phyloP scores from a whole-genome alignment of 768 basidiomycete genomes.

The Dentipellis fragilis region DNA sequence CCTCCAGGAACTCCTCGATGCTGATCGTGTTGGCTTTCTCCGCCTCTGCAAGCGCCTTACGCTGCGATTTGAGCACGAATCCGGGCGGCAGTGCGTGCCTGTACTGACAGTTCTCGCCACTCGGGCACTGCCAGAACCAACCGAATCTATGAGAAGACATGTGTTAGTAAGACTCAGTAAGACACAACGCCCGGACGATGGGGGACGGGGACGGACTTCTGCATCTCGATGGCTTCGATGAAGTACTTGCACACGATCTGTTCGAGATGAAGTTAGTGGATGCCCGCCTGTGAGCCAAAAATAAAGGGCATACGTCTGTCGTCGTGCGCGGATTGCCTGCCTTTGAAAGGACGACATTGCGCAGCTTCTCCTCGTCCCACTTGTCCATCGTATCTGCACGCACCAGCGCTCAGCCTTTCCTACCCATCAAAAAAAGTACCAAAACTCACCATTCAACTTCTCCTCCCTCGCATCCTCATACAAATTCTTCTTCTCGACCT shows the following conservation, averaged over 20 bases:
- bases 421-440: not conserved
- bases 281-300: slow-evolving; percentile 4
- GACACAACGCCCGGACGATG: not conserved
- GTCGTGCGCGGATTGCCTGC: slow-evolving; percentile 85
- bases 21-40: slow-evolving; percentile 85
- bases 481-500: slow-evolving; percentile 91
- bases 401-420: not conserved
- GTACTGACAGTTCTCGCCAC: slow-evolving; percentile 84
- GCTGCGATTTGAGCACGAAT: slow-evolving; percentile 90
- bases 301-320: slow-evolving; percentile 55
- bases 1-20: slow-evolving; percentile 94
- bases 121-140: slow-evolving; percentile 96
- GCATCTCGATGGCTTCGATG: slow-evolving; percentile 88
- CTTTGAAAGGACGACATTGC: slow-evolving; percentile 79
- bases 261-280: not conserved
- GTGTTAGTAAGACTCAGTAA: not conserved
- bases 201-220: slow-evolving; percentile 42
- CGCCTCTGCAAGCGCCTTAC: slow-evolving; percentile 84
- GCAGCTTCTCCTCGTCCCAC: slow-evolving; percentile 94
- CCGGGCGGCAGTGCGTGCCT: slow-evolving; percentile 93
- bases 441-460: slow-evolving; percentile 53
- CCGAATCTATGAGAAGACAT: slow-evolving; percentile 44
- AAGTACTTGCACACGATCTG: slow-evolving; percentile 98
- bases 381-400: slow-evolving; percentile 86
- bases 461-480: slow-evolving; percentile 86